Percentiles rank a stretch among this genome's conserved stretches.
phyloP scores from a whole-genome alignment of 148 eudicot species.

The Vaccinium corymbosum region DNA sequence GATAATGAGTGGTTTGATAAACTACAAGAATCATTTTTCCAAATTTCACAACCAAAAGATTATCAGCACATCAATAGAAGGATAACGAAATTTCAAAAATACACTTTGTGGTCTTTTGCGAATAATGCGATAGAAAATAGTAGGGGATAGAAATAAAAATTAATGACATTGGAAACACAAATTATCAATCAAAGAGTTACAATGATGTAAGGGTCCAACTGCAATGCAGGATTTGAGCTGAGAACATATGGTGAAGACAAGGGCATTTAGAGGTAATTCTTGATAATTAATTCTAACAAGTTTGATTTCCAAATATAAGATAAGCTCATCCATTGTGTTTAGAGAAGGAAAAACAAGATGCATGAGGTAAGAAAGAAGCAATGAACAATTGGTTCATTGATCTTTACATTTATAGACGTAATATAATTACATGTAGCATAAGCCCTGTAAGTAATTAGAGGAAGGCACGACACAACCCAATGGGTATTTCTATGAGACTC shows the following conservation, averaged over 20 bases:
- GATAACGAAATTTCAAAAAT: neutral
- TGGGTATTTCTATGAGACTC: neutral
- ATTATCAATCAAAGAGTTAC: neutral
- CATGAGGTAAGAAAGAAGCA: neutral
- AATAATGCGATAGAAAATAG: neutral
- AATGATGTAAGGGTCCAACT: neutral
- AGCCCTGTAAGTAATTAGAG: neutral
- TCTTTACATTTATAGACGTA: neutral
- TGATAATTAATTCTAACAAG: neutral
- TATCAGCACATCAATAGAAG: neutral
- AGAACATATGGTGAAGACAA: neutral
- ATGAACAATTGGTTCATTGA: neutral
- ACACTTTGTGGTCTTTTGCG: neutral
- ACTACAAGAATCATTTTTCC: neutral
- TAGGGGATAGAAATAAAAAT: neutral
- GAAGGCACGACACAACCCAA: neutral
- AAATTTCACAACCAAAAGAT: neutral
- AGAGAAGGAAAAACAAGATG: neutral
- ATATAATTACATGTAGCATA: neutral
- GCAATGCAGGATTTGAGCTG: slow-evolving; percentile 8
- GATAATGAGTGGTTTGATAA: neutral
- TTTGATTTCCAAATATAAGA: neutral
- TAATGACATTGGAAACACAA: neutral
- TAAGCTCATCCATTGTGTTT: neutral
- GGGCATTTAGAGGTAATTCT: neutral